A percentile compares a stretch with the other conserved stretches of the same genome.
These are phyloP conservation scores for Sphaerulina musiva DNA, from an alignment of 2,329 filamentous ascomycete genomes.

Conservation along the genomic window DNA sequence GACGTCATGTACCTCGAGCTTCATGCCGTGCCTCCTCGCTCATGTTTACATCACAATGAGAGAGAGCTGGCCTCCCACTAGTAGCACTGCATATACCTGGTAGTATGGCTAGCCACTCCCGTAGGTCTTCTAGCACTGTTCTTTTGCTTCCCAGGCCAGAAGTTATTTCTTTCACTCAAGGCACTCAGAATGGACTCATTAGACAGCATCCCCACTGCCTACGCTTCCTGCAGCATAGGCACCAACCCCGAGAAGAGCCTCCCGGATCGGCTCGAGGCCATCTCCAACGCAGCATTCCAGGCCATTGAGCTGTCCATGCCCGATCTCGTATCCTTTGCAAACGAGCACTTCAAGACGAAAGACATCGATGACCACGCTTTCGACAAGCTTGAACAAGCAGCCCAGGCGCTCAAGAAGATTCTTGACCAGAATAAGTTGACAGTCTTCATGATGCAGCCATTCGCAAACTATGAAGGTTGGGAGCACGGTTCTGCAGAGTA, in stretches of 20 bases:
- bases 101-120: not conserved
- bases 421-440: slow-evolving; percentile 50
- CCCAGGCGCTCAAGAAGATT: slow-evolving; percentile 48
- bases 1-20: not conserved
- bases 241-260: slow-evolving; percentile 47
- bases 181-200: slow-evolving; percentile 15
- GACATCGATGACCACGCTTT: slow-evolving; percentile 55
- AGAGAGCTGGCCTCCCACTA: not conserved
- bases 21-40: not conserved
- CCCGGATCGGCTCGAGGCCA: slow-evolving; percentile 54
- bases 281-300: slow-evolving; percentile 59
- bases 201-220: slow-evolving; percentile 44
- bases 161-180: no score
- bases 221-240: slow-evolving; percentile 53
- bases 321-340: slow-evolving; percentile 60
- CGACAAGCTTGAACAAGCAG: slow-evolving; percentile 50
- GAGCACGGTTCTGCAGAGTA: slow-evolving; percentile 51
- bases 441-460: slow-evolving; percentile 68
- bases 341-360: slow-evolving; percentile 37
- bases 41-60: not conserved
- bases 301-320: slow-evolving; percentile 70
- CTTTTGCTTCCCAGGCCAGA: no score
- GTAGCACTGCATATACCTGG: not conserved
- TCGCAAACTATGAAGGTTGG: slow-evolving; percentile 74
- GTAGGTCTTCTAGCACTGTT: no score